Conservation (phyloP, 2,329 filamentous ascomycete species). For the Plenodomus tracheiphilus region DNA sequence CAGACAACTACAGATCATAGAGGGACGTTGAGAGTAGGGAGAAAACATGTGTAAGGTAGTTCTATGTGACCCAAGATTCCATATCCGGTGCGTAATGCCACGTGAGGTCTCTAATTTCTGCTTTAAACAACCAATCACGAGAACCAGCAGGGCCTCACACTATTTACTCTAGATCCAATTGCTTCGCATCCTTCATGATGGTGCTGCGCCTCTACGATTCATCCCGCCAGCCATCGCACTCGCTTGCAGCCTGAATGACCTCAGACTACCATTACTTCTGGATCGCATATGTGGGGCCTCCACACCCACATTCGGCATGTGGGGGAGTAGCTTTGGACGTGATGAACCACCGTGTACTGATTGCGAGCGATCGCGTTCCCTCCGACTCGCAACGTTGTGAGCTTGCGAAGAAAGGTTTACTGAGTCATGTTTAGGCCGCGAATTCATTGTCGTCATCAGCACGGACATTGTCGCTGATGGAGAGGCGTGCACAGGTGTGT, state of each 20-base stretch:
- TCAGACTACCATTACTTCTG: constrained; percentile 13
- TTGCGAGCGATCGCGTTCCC: constrained; percentile 9
- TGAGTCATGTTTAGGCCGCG: constrained; percentile 5
- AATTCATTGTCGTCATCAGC: constrained; percentile 22
- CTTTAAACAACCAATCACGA: no score
- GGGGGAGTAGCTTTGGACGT: background rate
- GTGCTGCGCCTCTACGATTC: constrained; percentile 9
- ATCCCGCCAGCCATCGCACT: constrained; percentile 23
- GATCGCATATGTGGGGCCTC: constrained; percentile 5
- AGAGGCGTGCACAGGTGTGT: constrained; percentile 9
- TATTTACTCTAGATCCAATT: no score
- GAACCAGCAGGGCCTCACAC: no score
- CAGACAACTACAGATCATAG: no score
- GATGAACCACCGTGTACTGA: constrained; percentile 8
- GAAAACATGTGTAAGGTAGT: no score
- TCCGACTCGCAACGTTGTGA: constrained; percentile 6
- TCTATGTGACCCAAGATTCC: no score
- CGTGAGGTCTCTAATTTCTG: no score
- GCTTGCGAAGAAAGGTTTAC: constrained; percentile 7
- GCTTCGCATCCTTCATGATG: background rate
- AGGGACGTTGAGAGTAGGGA: no score
- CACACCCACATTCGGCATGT: background rate
- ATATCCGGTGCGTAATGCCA: no score
- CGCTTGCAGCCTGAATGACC: constrained; percentile 23
- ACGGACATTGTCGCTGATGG: constrained; percentile 20